Conservation (phyloP, 192 early-diverging fungal genomes). For the Entomortierella chlamydospora region DNA sequence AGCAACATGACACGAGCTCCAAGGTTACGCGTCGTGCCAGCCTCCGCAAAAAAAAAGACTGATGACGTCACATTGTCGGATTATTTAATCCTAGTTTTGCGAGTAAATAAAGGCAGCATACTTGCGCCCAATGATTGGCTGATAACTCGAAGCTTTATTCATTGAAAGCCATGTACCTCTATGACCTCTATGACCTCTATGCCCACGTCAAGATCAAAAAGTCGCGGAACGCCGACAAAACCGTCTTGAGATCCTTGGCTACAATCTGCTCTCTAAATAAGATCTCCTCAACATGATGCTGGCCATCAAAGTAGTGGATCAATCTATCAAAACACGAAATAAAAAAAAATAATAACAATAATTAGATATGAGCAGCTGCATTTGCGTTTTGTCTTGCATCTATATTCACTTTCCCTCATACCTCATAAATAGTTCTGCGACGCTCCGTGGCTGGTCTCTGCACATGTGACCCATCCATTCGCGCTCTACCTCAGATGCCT, state of each 20-base stretch:
- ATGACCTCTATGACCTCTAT: neutral
- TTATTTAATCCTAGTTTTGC: too few relatives aligned
- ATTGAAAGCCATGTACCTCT: too few relatives aligned
- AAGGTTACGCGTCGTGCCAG: neutral
- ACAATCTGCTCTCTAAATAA: slow-evolving; percentile 55
- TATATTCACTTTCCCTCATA: slow-evolving; percentile 1
- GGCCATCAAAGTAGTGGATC: slow-evolving; percentile 81
- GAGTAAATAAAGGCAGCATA: too few relatives aligned
- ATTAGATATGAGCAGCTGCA: too few relatives aligned
- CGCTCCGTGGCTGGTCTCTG: slow-evolving; percentile 64
- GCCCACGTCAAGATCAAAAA: slow-evolving; percentile 50
- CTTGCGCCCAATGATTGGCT: too few relatives aligned
- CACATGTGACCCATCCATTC: slow-evolving; percentile 65
- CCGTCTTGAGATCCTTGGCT: slow-evolving; percentile 51
- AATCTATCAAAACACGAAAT: slow-evolving; percentile 55
- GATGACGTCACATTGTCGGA: neutral
- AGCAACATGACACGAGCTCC: too few relatives aligned
- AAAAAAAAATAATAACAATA: neutral
- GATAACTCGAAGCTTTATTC: too few relatives aligned
- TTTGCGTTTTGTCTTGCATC: neutral
- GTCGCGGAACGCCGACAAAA: slow-evolving; percentile 38
- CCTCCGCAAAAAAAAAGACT: too few relatives aligned
- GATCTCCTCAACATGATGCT: slow-evolving; percentile 85
- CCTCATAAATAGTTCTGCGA: slow-evolving; percentile 68
- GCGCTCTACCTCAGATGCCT: slow-evolving; percentile 60